phyloP scores from a whole-genome alignment of 1,284 basidiomycete genomes.

The Cutaneotrichosporon daszewskae region DNA sequence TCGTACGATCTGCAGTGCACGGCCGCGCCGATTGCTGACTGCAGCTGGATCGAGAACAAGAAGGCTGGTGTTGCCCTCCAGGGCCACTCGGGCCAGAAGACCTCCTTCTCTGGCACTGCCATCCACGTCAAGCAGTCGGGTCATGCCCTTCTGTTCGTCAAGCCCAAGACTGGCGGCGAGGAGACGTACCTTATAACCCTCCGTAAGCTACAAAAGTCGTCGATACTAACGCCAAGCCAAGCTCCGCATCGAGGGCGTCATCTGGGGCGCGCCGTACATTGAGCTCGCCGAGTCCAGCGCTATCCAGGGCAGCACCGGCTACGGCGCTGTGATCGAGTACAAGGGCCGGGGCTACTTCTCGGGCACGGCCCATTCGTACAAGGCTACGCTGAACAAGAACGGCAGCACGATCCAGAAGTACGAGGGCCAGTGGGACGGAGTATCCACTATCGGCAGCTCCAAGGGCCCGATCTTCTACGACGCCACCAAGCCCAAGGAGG shows the following conservation, averaged over 20 bases:
- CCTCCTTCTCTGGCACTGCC: slow-evolving; percentile 59
- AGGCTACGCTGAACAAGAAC: slow-evolving; percentile 60
- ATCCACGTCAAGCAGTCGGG: slow-evolving; percentile 96
- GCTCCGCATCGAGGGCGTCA: slow-evolving; percentile 57
- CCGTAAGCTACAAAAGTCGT: slow-evolving; percentile 45
- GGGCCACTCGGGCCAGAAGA: slow-evolving; percentile 96
- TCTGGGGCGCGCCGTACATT: slow-evolving; percentile 56
- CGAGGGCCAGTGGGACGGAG: slow-evolving; percentile 85
- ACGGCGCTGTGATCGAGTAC: slow-evolving; percentile 72
- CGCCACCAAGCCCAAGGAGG: slow-evolving; percentile 55
- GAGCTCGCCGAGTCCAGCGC: slow-evolving; percentile 79
- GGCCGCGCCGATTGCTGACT: slow-evolving; percentile 17
- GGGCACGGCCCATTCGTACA: slow-evolving; percentile 89
- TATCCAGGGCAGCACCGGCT: slow-evolving; percentile 75
- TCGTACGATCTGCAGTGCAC: too few species aligned
- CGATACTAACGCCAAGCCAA: slow-evolving; percentile 49
- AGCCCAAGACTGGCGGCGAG: slow-evolving; percentile 53
- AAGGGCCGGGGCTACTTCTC: slow-evolving; percentile 93
- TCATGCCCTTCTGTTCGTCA: slow-evolving; percentile 76
- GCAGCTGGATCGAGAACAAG: slow-evolving; percentile 72
- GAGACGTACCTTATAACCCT: slow-evolving; percentile 88
- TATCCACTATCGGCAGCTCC: slow-evolving; percentile 55
- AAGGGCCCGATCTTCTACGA: slow-evolving; percentile 52
- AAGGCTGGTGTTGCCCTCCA: slow-evolving; percentile 71
- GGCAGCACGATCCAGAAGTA: slow-evolving; percentile 54